Conservation (phyloP, 176 grass and related monocot species). For the Areca catechu region DNA sequence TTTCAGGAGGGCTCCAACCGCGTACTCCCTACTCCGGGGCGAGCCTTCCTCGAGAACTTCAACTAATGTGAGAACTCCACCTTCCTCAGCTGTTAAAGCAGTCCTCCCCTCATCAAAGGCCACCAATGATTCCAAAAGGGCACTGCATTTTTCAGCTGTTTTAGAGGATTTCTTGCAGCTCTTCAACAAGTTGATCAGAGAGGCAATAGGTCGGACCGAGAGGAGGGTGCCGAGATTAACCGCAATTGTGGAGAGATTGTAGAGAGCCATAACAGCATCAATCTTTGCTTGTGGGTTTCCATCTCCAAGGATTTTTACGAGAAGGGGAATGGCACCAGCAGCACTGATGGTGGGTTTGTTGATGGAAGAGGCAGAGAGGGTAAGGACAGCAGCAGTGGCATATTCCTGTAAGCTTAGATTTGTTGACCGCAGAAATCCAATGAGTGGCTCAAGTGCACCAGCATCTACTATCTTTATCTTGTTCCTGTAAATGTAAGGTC, state of each 20-base stretch:
- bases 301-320: conserved; percentile 59
- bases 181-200: conserved; percentile 55
- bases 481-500: conserved; percentile 44
- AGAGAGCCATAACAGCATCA: conserved; percentile 76
- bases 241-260: conserved; percentile 70
- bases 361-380: conserved; percentile 66
- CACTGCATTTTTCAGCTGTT: conserved; percentile 63
- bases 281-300: conserved; percentile 72
- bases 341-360: conserved; percentile 64
- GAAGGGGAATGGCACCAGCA: conserved; percentile 56
- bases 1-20: conserved; percentile 60
- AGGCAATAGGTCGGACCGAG: conserved; percentile 40
- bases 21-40: conserved; percentile 57
- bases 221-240: conserved; percentile 55
- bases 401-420: conserved; percentile 76
- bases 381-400: conserved; percentile 70
- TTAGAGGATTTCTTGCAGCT: conserved; percentile 66
- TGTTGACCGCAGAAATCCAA: conserved; percentile 54
- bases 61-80: conserved; percentile 68
- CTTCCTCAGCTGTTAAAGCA: conserved; percentile 52
- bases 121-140: conserved; percentile 72
- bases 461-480: conserved; percentile 76
- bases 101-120: conserved; percentile 49
- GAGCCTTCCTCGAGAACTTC: conserved; percentile 91
- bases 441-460: conserved; percentile 55